Conservation (phyloP, 805 yeast species). For the Wickerhamomyces hampshirensis region DNA sequence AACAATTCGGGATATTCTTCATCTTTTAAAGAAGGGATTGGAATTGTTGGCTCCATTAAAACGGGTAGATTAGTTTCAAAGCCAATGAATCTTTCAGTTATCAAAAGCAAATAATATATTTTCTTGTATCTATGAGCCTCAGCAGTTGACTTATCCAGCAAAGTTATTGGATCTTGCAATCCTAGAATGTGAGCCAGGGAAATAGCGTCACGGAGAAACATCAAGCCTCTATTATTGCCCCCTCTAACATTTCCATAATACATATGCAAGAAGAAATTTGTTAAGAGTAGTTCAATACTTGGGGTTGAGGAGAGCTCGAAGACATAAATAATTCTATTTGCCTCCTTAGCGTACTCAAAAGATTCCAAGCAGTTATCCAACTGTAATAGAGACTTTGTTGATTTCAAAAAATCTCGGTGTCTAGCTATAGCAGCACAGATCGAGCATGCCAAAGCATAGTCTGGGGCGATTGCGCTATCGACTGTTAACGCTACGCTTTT, state of each 20-base stretch:
- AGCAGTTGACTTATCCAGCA: constrained; percentile 7
- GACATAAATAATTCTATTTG: constrained; percentile 16
- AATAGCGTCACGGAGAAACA: constrained; percentile 21
- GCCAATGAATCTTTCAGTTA: constrained; percentile 21
- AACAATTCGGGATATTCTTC: constrained; percentile 23
- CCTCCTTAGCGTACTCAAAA: constrained; percentile 18
- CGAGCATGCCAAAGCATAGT: constrained; percentile 20
- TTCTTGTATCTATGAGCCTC: constrained; percentile 21
- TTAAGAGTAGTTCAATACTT: constrained; percentile 12
- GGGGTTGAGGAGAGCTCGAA: constrained; percentile 16
- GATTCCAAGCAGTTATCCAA: constrained; percentile 18
- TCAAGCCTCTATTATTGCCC: constrained; percentile 13
- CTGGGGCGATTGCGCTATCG: constrained; percentile 12
- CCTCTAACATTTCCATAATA: constrained; percentile 19
- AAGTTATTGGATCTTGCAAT: constrained; percentile 17
- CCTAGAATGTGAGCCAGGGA: constrained; percentile 19
- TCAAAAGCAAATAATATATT: constrained; percentile 19
- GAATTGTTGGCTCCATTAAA: constrained; percentile 19
- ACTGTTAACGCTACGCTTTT: constrained; percentile 4
- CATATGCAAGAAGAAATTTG: constrained; percentile 19
- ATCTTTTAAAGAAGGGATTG: constrained; percentile 19
- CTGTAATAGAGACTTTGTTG: constrained; percentile 12
- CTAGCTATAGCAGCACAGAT: constrained; percentile 21
- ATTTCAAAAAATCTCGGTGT: constrained; percentile 19
- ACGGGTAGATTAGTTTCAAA: constrained; percentile 20